Conservation (phyloP, 495 filamentous ascomycete genomes). For the Lophiostoma macrostomum region DNA sequence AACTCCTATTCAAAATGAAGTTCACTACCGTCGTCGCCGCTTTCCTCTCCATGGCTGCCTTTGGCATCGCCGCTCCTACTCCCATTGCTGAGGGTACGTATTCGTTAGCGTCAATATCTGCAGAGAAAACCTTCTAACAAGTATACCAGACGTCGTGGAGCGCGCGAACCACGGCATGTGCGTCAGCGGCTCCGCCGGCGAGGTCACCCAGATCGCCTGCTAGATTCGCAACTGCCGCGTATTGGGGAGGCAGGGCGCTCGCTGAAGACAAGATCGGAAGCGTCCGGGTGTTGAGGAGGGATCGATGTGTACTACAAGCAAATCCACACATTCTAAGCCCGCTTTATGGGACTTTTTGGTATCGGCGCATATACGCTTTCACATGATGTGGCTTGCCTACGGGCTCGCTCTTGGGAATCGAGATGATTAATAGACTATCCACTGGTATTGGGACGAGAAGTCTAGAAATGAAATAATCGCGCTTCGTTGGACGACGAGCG, state of each 20-base stretch:
- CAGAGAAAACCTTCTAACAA: neutral
- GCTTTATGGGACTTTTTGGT: neutral
- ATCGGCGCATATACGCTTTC: neutral
- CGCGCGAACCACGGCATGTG: slow-evolving; percentile 34
- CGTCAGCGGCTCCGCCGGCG: slow-evolving; percentile 10
- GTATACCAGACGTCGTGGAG: slow-evolving; percentile 9
- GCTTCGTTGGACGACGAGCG: too few relatives aligned
- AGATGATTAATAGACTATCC: neutral
- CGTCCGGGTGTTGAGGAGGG: neutral
- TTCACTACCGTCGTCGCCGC: slow-evolving; percentile 30
- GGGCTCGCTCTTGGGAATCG: too few relatives aligned
- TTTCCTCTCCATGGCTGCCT: slow-evolving; percentile 29
- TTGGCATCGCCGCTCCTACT: slow-evolving; percentile 26
- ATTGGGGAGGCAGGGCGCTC: neutral
- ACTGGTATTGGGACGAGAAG: neutral
- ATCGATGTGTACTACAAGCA: slow-evolving; percentile 5
- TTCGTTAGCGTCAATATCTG: neutral
- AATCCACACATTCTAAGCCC: neutral
- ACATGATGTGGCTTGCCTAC: too few relatives aligned
- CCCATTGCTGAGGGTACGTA: slow-evolving; percentile 17
- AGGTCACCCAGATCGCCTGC: slow-evolving; percentile 19
- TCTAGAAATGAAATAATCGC: slow-evolving; percentile 2
- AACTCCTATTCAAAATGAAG: slow-evolving; percentile 28
- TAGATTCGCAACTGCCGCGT: neutral
- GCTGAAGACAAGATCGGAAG: neutral